phyloP scores from a whole-genome alignment of 129 eudicot genomes.

The Lactuca saligna region DNA sequence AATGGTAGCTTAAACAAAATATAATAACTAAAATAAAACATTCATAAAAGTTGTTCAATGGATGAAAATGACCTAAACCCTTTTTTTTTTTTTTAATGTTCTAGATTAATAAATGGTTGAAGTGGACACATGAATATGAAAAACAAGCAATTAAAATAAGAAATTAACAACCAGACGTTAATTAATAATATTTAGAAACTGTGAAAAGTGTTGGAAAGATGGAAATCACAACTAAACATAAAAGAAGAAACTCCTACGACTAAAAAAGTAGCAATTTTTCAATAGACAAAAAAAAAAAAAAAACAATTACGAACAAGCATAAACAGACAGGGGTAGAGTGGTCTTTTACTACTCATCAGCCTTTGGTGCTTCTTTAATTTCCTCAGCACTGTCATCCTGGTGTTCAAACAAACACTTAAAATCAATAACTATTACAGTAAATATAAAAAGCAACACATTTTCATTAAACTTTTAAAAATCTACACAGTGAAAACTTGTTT shows the following conservation, averaged over 20 bases:
- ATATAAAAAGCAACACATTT: neutral
- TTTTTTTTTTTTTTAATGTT: neutral
- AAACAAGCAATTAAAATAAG: neutral
- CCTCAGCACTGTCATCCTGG: slow-evolving; percentile 77
- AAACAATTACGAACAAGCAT: slow-evolving; percentile 31
- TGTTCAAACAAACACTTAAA: slow-evolving; percentile 4
- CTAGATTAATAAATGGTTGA: neutral
- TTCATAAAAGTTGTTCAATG: no score
- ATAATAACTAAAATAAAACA: no score
- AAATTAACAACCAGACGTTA: slow-evolving; percentile 17
- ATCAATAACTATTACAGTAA: neutral
- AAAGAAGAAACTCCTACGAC: slow-evolving; percentile 33
- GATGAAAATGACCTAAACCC: neutral
- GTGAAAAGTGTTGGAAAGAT: slow-evolving; percentile 3
- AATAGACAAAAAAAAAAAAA: slow-evolving; percentile 29
- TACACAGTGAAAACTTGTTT: no score
- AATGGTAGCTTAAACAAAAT: no score
- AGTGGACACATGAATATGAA: neutral
- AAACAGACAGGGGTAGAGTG: slow-evolving; percentile 2
- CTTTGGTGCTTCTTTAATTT: slow-evolving; percentile 72
- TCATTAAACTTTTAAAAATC: neutral
- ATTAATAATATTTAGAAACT: slow-evolving; percentile 14
- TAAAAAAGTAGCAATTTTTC: slow-evolving; percentile 29
- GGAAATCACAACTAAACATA: slow-evolving; percentile 19
- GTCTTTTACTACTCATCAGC: slow-evolving; percentile 49